A percentile compares a stretch with the other conserved stretches of the same genome.
Conservation (phyloP, 2,329 filamentous ascomycete genomes). For the Stylonectria norvegica region DNA sequence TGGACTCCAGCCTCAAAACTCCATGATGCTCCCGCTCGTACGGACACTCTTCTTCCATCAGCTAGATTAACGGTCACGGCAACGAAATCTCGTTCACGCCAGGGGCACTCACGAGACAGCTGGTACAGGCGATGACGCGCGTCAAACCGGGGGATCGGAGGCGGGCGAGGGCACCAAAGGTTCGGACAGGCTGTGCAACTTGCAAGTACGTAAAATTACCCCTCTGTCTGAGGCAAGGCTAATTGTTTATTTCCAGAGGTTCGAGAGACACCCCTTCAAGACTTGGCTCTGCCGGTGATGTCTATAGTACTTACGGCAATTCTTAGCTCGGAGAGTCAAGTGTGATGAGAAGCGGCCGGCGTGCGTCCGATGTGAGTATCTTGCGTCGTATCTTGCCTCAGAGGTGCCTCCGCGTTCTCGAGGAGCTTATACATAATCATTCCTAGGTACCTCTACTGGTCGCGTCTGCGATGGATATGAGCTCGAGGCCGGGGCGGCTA, state of each 20-base stretch:
- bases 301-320: neutral
- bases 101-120: neutral
- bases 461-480: slow-evolving; percentile 11
- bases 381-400: neutral
- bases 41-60: neutral
- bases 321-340: slow-evolving; percentile 9
- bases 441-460: slow-evolving; percentile 6
- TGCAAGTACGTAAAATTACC: slow-evolving; percentile 7
- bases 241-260: neutral
- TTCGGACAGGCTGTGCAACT: slow-evolving; percentile 9
- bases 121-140: slow-evolving; percentile 3
- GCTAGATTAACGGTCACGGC: neutral
- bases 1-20: neutral
- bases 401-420: neutral
- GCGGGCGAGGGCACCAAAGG: slow-evolving; percentile 9
- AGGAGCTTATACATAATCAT: neutral
- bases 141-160: slow-evolving; percentile 9
- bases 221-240: neutral
- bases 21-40: neutral
- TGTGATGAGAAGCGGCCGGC: slow-evolving; percentile 8
- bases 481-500: neutral
- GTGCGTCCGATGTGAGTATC: slow-evolving; percentile 6
- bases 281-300: neutral
- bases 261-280: neutral
- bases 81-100: neutral